A percentile compares a stretch with the other conserved stretches of the same genome.
Conservation (phyloP, 257 asterid species). For the Nicotiana tabacum region DNA sequence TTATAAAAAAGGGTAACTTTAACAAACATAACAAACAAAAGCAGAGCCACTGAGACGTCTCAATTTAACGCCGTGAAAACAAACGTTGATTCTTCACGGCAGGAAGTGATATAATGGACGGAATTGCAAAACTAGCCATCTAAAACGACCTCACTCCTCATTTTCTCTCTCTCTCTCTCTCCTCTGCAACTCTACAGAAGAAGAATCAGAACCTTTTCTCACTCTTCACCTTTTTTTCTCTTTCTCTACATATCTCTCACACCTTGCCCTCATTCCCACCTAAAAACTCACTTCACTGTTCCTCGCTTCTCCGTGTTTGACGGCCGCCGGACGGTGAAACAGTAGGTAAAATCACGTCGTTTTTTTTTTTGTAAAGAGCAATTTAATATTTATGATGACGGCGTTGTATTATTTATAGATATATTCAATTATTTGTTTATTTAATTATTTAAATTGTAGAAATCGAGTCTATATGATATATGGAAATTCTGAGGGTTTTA, state of each 20-base stretch:
- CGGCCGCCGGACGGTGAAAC: slow-evolving; percentile 29
- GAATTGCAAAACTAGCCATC: slow-evolving; percentile 29
- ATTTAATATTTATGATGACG: background rate
- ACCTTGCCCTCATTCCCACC: slow-evolving; percentile 17
- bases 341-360: slow-evolving; percentile 32
- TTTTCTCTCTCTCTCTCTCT: slow-evolving; percentile 22
- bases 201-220: slow-evolving; percentile 38
- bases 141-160: slow-evolving; percentile 22
- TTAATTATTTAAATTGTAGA: background rate
- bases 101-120: slow-evolving; percentile 25
- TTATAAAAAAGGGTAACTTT: background rate
- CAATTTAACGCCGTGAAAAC: slow-evolving; percentile 36
- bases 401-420: background rate
- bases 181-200: slow-evolving; percentile 22
- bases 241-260: slow-evolving; percentile 19
- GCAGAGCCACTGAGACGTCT: slow-evolving; percentile 10
- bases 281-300: slow-evolving; percentile 22
- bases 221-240: slow-evolving; percentile 23
- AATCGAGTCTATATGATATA: slow-evolving; percentile 10
- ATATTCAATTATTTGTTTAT: background rate
- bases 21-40: background rate
- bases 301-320: slow-evolving; percentile 23
- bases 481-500: slow-evolving; percentile 20
- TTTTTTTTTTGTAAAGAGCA: slow-evolving; percentile 7
- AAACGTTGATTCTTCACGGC: background rate